Base-by-base conservation (phyloP, 2,329 filamentous ascomycete genomes). In the Xylaria sp. region DNA sequence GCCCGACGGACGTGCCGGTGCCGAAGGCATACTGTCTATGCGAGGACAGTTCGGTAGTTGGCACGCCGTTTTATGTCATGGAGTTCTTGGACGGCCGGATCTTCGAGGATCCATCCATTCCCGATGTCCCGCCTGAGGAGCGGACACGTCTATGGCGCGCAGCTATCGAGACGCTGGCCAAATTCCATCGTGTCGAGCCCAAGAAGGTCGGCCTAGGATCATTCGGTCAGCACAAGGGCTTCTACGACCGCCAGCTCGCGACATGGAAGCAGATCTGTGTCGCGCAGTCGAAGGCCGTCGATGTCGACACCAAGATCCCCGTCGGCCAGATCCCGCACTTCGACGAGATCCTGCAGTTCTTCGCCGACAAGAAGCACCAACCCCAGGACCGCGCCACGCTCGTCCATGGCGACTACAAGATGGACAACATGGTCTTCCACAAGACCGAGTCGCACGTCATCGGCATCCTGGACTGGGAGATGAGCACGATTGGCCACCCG, bases 11-110 rank as follows among this genome's bases (percentile, higher is more conserved):
- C 71, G 92, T 97, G 7, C 90, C 92, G 0, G 91, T 96, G 0
- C 94, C 94, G 3, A 87, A 83, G 73, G 85, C 91, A 9, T 88
- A 91, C 73, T 89, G 87, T 69, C 83, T 97, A 16, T 99, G 94
- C 76, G 89, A 95, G 74, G 92, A 97, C 76, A 78, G 80, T 47
- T 77, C 75, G 59, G 80, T 97, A 44, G 80, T 97, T 64, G 94
- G 92, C 58, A 97, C 92, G 6, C 84, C 92, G 4, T 99, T 97
- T 75, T 97, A 99, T 77, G 87, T 97, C 71, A 97, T 99, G 94
- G 87, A 91, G 73, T 97, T 94, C 73, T 81, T 97, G 62, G 89
- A 96, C 71, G 94, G 94, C 18, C 87, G 94, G 70, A 96, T 97
- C 76, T 91, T 97, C 71, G 90, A 93, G 70, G 91, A 97, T 75